phyloP scores from a whole-genome alignment of 2,329 filamentous ascomycete genomes.

The Paracorniculantispora psalliotae region DNA sequence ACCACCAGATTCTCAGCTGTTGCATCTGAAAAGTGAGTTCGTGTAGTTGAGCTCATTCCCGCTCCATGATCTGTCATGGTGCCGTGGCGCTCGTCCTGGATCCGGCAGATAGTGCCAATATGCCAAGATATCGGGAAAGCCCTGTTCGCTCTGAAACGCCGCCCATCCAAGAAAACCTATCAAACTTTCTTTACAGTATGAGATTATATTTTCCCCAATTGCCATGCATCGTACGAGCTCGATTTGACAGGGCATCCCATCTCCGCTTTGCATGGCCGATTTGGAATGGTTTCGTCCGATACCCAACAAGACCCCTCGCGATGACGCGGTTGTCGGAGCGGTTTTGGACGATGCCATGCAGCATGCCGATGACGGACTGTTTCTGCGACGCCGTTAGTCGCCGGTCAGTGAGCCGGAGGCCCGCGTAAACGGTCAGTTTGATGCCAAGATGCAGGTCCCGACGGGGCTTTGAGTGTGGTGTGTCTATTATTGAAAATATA shows the following conservation, averaged over 20 bases:
- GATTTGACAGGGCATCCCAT: background rate
- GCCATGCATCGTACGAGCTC: background rate
- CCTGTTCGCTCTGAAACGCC: background rate
- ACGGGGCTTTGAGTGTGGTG: background rate
- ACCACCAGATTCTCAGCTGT: background rate
- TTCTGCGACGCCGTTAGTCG: background rate
- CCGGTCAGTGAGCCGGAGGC: background rate
- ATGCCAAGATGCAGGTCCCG: background rate
- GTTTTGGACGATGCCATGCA: background rate
- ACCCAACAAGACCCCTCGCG: background rate
- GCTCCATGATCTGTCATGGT: background rate
- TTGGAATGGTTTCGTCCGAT: constrained; percentile 6
- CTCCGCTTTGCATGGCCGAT: background rate
- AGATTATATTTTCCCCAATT: background rate
- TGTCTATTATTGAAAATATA: background rate
- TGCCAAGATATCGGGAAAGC: background rate
- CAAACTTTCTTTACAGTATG: too few species aligned
- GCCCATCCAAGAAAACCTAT: background rate
- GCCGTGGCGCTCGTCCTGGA: background rate
- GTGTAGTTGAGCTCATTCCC: background rate
- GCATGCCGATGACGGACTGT: constrained; percentile 2
- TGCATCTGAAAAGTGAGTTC: background rate
- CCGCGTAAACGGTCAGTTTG: background rate
- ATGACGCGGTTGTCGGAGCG: background rate
- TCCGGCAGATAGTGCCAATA: background rate